These are phyloP conservation scores for Monilinia fructicola DNA, from an alignment of 2,329 filamentous ascomycete genomes.

Conservation along the genomic window DNA sequence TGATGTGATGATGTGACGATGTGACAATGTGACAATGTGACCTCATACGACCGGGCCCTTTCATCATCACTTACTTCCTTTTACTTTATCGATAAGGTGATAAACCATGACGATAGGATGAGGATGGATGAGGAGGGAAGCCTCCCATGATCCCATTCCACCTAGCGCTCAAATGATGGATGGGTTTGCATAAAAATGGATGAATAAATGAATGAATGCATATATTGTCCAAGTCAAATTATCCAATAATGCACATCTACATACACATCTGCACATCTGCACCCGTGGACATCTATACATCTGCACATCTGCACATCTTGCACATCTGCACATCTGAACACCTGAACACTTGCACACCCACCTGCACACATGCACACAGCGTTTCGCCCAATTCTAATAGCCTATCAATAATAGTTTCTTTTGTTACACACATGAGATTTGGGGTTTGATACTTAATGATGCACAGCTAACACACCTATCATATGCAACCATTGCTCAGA, in stretches of 20 bases:
- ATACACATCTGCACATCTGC: not conserved
- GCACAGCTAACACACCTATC: not conserved
- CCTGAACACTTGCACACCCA: no score
- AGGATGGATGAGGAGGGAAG: not conserved
- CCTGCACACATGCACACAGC: slow-evolving; percentile 4
- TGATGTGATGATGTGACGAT: no score
- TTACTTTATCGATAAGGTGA: slow-evolving; percentile 20
- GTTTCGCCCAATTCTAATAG: slow-evolving; percentile 22
- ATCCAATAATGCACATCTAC: no score
- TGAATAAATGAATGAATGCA: not conserved
- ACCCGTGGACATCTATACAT: no score
- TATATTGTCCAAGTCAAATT: no score
- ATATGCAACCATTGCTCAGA: not conserved
- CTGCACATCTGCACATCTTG: no score
- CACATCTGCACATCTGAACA: not conserved
- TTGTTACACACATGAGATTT: not conserved
- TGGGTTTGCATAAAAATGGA: slow-evolving; percentile 17
- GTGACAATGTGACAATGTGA: slow-evolving; percentile 7
- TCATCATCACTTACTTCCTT: not conserved
- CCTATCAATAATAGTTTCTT: slow-evolving; percentile 11
- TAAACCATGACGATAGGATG: slow-evolving; percentile 9
- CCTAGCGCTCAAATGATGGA: not conserved
- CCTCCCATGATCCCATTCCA: no score
- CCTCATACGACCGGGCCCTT: not conserved
- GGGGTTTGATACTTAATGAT: no score